Evolutionary conservation across 2,329 filamentous ascomycete genomes (phyloP).

Genomic region (Fusarium guadeloupense): DNA sequence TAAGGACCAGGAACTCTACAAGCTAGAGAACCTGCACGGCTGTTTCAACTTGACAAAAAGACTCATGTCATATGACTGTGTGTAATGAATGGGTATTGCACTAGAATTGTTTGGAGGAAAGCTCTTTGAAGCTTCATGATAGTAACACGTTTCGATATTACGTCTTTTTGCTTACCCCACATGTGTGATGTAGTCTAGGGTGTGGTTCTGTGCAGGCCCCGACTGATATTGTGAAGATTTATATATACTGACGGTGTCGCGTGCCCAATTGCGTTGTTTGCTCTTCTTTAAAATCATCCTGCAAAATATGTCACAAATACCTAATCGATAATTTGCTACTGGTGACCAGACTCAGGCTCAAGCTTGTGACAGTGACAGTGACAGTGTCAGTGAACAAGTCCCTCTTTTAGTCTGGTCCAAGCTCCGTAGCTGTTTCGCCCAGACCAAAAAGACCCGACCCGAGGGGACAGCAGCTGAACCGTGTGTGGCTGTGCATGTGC

Average conservation of each 20-base stretch:
- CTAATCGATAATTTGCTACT: slow-evolving; percentile 19
- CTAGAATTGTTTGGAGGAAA: slow-evolving; percentile 40
- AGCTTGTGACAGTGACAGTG: slow-evolving; percentile 3
- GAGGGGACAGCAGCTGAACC: not conserved
- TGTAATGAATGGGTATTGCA: slow-evolving; percentile 35
- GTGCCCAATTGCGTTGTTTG: not conserved
- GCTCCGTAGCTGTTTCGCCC: slow-evolving; percentile 17
- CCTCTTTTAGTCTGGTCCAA: slow-evolving; percentile 34
- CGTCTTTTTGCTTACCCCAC: slow-evolving; percentile 27
- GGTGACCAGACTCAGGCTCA: slow-evolving; percentile 20
- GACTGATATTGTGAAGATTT: no score
- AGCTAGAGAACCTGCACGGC: slow-evolving; percentile 19
- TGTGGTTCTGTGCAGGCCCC: no score
- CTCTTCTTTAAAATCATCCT: slow-evolving; percentile 10
- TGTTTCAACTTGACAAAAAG: slow-evolving; percentile 17
- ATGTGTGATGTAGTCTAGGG: slow-evolving; percentile 2
- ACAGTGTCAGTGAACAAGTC: slow-evolving; percentile 7
- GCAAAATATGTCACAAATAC: not conserved
- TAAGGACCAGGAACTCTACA: slow-evolving; percentile 5
- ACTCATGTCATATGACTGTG: slow-evolving; percentile 34
- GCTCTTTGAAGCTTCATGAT: slow-evolving; percentile 41
- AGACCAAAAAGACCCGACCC: slow-evolving; percentile 9
- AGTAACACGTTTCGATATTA: slow-evolving; percentile 42
- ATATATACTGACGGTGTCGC: slow-evolving; percentile 7
- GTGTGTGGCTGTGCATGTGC: slow-evolving; percentile 38